Evolutionary conservation across 2,329 filamentous ascomycete genomes (phyloP), one percentile per base, ranked within the genome.

Genomic region (Magnaporthiopsis rhizophila): DNA sequence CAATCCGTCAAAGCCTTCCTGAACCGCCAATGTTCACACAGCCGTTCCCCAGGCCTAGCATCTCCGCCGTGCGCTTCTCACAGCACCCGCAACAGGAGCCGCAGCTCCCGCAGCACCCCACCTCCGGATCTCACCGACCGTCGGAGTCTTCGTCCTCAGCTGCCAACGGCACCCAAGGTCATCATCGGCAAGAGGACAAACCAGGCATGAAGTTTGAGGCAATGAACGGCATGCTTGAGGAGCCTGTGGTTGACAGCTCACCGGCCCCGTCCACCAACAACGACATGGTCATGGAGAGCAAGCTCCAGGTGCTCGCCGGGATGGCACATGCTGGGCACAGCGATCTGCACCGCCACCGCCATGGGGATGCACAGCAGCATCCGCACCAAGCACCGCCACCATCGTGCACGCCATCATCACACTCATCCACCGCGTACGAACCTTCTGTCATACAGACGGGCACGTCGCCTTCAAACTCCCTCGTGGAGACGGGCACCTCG

Each of bases 1-100:
- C 84, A 0, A 85, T 86, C 65, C 79, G 84, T 3, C 82, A 83
- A 67, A 84, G 80, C 65, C 73, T 84, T 0, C 82, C 82, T 0
- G 83, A 84, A 53, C 68, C 76, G 3, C 71, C 76, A 32, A 81
- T 84, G 70, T 82, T 80, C 62, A 79, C 82, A 0, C 75, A 81
- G 0, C 73, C 79, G 0, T 81, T 83, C 63, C 79, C 81, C 1
- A 81, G 84, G 64, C 76, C 80, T 0, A 79, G 77, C 58, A 75
- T 79, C 0, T 82, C 82, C 2, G 78, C 81, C 7, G 69, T 82
- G 26, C 76, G 81, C 2, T 77, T 81, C 24, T 80, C 81, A 0
- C 72, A 78, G 1, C 73, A 74, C 2, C 72, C 71, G 28, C 50
- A 36, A 9, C 30, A 50, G 15, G 38, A 45, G 38, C 38, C 38